Percentiles rank a stretch among this genome's conserved stretches.
These are phyloP conservation scores for Xerocomus nothofagi DNA, from an alignment of 1,284 basidiomycete genomes.

Conservation along the genomic window DNA sequence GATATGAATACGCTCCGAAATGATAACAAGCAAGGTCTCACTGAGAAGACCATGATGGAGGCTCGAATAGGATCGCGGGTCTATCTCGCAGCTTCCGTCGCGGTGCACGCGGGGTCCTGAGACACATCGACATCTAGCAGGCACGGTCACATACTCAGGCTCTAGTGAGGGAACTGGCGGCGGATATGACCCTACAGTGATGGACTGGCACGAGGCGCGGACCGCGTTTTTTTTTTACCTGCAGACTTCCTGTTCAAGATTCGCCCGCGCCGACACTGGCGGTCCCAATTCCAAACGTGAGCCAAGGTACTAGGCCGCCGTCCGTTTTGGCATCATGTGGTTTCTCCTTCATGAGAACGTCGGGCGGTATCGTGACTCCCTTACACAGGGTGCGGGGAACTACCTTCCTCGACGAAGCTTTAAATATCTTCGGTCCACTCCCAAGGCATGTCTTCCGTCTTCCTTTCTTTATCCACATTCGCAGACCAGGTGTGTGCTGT, in stretches of 20 bases:
- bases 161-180: no score
- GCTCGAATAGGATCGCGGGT: no score
- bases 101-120: no score
- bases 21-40: no score
- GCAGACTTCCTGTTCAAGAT: background rate
- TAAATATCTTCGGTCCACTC: conserved; percentile 3
- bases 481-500: background rate
- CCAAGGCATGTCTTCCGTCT: background rate
- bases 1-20: no score
- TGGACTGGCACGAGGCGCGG: no score
- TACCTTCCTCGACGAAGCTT: background rate
- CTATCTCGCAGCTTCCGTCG: no score
- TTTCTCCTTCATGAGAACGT: background rate
- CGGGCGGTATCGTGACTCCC: background rate
- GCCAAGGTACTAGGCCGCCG: background rate
- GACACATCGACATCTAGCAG: no score
- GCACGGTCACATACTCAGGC: no score
- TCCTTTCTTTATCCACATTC: background rate
- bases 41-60: background rate
- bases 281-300: background rate
- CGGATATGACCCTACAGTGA: no score
- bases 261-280: background rate
- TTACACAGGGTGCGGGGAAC: background rate
- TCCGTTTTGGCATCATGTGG: background rate
- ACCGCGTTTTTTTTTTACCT: no score